Evolutionary conservation across 768 basidiomycete genomes (phyloP).

Genomic region (Phlebiopsis gigantea): DNA sequence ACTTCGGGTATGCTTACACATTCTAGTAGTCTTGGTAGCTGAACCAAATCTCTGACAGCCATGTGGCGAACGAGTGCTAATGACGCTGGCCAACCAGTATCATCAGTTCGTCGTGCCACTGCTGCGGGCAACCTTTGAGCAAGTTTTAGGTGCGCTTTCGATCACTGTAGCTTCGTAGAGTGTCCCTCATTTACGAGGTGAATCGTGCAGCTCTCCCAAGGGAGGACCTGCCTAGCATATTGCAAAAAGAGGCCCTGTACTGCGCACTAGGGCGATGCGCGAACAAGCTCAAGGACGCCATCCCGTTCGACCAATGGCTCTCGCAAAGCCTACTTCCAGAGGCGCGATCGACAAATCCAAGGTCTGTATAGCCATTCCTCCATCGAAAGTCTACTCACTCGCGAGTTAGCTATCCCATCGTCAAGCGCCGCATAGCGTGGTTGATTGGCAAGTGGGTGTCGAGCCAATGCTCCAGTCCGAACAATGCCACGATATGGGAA

Average conservation of each 20-base stretch:
- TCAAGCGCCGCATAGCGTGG: conserved; percentile 96
- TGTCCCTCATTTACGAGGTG: not conserved
- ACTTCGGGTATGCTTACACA: conserved; percentile 53
- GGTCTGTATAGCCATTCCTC: conserved; percentile 33
- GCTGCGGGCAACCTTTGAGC: conserved; percentile 53
- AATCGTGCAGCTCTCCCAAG: conserved; percentile 37
- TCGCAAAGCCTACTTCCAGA: conserved; percentile 53
- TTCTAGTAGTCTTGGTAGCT: too few relatives aligned
- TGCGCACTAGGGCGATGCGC: conserved; percentile 87
- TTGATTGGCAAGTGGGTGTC: conserved; percentile 85
- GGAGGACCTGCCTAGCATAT: conserved; percentile 48
- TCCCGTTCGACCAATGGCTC: conserved; percentile 72
- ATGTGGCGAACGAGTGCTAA: conserved; percentile 88
- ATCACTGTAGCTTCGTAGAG: not conserved
- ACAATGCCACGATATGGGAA: conserved; percentile 70
- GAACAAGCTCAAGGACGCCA: conserved; percentile 48
- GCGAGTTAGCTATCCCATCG: conserved; percentile 67
- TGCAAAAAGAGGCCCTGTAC: conserved; percentile 84
- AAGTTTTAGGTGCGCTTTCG: conserved; percentile 47
- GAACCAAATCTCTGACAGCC: conserved; percentile 48
- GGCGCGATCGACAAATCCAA: conserved; percentile 51
- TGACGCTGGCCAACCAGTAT: conserved; percentile 72
- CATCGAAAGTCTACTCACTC: not conserved
- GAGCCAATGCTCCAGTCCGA: conserved; percentile 55
- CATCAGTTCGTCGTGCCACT: conserved; percentile 63